A percentile compares a stretch with the other conserved stretches of the same genome.
Conservation (phyloP, 345 rosid genomes). For the Raphanus raphanistrum region DNA sequence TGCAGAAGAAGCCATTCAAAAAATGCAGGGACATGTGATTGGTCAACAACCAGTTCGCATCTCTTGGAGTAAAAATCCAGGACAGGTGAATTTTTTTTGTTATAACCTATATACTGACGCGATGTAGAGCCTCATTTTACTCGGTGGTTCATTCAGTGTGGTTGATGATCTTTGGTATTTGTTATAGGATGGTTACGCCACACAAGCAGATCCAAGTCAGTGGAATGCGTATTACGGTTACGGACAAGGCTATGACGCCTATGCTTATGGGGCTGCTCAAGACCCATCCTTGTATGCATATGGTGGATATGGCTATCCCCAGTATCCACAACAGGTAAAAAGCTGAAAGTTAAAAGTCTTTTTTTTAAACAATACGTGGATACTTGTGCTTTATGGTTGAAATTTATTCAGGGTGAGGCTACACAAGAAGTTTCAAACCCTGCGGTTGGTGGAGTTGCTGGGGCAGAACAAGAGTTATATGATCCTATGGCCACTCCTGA, state of each 20-base stretch:
- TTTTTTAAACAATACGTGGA: not conserved
- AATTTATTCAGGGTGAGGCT: constrained; percentile 65
- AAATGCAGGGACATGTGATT: constrained; percentile 88
- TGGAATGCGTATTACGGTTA: constrained; percentile 94
- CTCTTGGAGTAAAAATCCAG: constrained; percentile 78
- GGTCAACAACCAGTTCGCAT: constrained; percentile 83
- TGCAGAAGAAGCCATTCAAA: constrained; percentile 86
- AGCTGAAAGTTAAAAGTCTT: not conserved
- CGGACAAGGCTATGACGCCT: constrained; percentile 90
- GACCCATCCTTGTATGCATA: constrained; percentile 89
- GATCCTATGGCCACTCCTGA: constrained; percentile 90
- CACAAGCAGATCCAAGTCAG: constrained; percentile 82
- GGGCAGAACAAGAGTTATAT: constrained; percentile 63
- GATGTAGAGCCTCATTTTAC: not conserved
- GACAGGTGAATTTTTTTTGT: constrained; percentile 56
- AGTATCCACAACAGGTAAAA: constrained; percentile 79
- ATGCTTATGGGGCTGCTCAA: constrained; percentile 70
- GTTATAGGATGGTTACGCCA: constrained; percentile 66
- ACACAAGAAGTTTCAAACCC: constrained; percentile 54
- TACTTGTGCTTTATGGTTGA: constrained; percentile 6
- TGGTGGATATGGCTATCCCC: constrained; percentile 85
- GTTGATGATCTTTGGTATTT: constrained; percentile 32
- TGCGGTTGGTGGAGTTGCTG: constrained; percentile 49
- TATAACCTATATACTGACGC: constrained; percentile 8
- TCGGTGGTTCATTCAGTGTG: not conserved